These are phyloP conservation scores for Cutaneotrichosporon sp. DNA, from an alignment of 1,284 basidiomycete genomes.

Conservation along the genomic window DNA sequence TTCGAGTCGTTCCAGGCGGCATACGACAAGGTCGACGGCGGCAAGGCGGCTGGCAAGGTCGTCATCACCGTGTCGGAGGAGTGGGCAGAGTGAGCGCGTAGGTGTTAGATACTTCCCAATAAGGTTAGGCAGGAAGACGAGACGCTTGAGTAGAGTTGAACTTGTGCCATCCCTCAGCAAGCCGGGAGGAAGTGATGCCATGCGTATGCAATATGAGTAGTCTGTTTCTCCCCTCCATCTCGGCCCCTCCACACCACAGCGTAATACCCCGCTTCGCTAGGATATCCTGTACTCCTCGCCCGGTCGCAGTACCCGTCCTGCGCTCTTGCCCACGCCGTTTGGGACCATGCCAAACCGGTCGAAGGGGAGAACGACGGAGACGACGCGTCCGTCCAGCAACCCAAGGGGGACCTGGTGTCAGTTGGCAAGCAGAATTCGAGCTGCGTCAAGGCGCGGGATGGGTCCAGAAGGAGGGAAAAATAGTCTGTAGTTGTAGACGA, in stretches of 20 bases:
- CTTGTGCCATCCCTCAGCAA: neutral
- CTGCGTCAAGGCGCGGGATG: too few relatives aligned
- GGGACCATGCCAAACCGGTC: slow-evolving; percentile 36
- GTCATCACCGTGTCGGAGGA: slow-evolving; percentile 16
- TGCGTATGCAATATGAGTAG: neutral
- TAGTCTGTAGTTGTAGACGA: neutral
- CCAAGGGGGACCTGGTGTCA: slow-evolving; percentile 51
- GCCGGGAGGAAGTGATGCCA: neutral
- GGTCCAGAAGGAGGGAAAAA: neutral
- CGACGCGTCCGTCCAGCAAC: slow-evolving; percentile 52
- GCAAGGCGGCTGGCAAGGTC: slow-evolving; percentile 20
- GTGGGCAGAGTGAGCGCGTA: neutral
- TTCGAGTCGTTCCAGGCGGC: slow-evolving; percentile 16
- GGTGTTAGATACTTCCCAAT: too few relatives aligned
- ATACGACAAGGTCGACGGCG: slow-evolving; percentile 19
- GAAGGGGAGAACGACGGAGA: slow-evolving; percentile 54
- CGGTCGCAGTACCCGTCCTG: slow-evolving; percentile 34
- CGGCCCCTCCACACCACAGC: neutral
- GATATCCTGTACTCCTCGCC: slow-evolving; percentile 18
- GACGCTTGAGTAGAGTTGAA: neutral
- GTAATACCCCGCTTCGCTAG: neutral
- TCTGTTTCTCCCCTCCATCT: neutral
- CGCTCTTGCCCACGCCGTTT: slow-evolving; percentile 33
- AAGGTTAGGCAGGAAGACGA: too few relatives aligned
- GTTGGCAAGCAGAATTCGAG: neutral